Conservation (phyloP, 805 yeast genomes). For the Starmerella scarabaei region DNA sequence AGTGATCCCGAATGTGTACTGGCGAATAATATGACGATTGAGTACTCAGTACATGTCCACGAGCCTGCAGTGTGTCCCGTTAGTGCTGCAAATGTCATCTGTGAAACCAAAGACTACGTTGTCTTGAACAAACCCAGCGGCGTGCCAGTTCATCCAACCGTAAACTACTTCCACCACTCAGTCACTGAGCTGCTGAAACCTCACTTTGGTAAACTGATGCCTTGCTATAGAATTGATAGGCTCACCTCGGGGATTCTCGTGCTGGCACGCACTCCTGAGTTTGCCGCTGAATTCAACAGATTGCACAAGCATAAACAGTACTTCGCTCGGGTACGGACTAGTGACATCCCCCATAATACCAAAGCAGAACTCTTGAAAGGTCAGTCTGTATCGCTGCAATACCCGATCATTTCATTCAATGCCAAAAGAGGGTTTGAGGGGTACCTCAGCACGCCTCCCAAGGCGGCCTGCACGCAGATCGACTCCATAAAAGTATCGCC, state of each 20-base stretch:
- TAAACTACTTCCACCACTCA: conserved; percentile 54
- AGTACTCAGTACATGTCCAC: conserved; percentile 70
- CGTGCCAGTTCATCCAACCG: conserved; percentile 91
- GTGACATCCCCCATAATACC: neutral
- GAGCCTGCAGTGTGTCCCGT: conserved; percentile 71
- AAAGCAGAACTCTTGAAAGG: neutral
- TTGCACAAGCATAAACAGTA: conserved; percentile 9
- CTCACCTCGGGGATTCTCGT: conserved; percentile 23
- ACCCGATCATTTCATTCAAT: conserved; percentile 19
- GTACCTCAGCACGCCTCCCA: conserved; percentile 4
- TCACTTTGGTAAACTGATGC: conserved; percentile 14
- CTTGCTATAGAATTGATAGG: conserved; percentile 22
- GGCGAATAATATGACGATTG: conserved; percentile 67
- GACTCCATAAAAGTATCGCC: conserved; percentile 3
- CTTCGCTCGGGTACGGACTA: conserved; percentile 10
- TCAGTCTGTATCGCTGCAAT: neutral
- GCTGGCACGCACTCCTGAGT: conserved; percentile 14
- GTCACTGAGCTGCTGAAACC: conserved; percentile 19
- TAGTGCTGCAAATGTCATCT: conserved; percentile 33
- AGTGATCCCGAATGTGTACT: conserved; percentile 31
- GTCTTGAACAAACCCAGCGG: conserved; percentile 91
- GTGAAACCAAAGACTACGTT: conserved; percentile 55
- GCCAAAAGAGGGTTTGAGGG: conserved; percentile 19
- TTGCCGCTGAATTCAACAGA: conserved; percentile 7
- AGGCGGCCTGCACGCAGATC: conserved; percentile 15